phyloP scores from a whole-genome alignment of 768 basidiomycete species.

The Mycena leptocephala region DNA sequence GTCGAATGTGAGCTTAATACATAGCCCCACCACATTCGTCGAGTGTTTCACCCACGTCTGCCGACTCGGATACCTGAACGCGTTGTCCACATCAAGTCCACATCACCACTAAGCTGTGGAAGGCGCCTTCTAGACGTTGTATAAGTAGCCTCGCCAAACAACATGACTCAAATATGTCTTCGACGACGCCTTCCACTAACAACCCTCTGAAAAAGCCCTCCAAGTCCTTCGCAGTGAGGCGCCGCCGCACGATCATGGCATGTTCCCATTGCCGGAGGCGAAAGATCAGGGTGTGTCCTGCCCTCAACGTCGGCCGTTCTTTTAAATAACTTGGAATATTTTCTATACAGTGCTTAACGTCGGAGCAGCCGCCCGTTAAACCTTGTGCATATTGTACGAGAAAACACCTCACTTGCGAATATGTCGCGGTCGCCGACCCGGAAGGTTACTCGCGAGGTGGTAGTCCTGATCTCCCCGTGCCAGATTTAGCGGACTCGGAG shows the following conservation, averaged over 20 bases:
- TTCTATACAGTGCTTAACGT: neutral
- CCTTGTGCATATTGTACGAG: neutral
- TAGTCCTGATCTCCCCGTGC: neutral
- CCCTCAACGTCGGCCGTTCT: neutral
- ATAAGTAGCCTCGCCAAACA: too few species aligned
- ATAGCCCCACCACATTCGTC: neutral
- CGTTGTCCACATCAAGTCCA: too few species aligned
- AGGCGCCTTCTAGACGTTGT: too few species aligned
- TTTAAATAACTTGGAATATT: neutral
- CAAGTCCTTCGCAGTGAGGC: neutral
- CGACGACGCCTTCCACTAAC: neutral
- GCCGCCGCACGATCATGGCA: neutral
- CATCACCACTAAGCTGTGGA: too few species aligned
- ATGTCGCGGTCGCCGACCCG: neutral
- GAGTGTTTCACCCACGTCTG: neutral
- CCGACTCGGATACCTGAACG: too few species aligned
- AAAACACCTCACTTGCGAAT: neutral
- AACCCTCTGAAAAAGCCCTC: neutral
- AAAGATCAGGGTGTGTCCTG: neutral
- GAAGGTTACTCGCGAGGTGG: neutral
- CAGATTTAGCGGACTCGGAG: neutral
- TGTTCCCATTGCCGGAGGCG: neutral
- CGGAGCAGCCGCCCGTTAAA: neutral
- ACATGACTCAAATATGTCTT: neutral
- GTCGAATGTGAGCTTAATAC: too few species aligned